A percentile compares a stretch with the other conserved stretches of the same genome.
These are phyloP conservation scores for Ailanthus altissimus DNA, from an alignment of 345 rosid species.

Conservation along the genomic window DNA sequence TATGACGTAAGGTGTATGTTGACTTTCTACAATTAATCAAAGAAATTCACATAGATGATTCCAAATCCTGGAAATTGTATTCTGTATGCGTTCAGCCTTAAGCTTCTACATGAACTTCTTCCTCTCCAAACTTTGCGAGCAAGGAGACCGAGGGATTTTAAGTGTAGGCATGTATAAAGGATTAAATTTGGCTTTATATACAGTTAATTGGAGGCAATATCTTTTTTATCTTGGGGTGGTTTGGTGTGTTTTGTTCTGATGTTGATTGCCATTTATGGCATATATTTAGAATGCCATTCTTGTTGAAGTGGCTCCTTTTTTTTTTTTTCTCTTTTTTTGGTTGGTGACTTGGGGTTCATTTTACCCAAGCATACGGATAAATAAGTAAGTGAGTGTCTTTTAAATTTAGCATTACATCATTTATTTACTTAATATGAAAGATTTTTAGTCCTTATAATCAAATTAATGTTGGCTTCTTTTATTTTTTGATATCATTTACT, in stretches of 20 bases:
- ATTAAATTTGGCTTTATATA: neutral
- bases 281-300: neutral
- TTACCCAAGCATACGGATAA: neutral
- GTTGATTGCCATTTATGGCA: neutral
- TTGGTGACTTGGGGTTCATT: neutral
- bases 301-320: neutral
- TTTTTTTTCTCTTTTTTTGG: neutral
- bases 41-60: neutral
- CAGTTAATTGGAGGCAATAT: neutral
- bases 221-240: neutral
- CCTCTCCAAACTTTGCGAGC: neutral
- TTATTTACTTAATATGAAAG: neutral
- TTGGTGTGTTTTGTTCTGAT: neutral
- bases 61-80: no score
- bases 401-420: no score
- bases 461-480: conserved; percentile 3
- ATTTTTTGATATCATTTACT: neutral
- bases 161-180: neutral
- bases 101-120: neutral
- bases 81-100: no score
- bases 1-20: neutral
- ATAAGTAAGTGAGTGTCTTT: neutral
- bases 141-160: neutral
- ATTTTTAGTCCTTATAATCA: neutral
- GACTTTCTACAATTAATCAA: neutral